phyloP scores from a whole-genome alignment of 2,329 filamentous ascomycete species.

The Fusarium bactridioides region DNA sequence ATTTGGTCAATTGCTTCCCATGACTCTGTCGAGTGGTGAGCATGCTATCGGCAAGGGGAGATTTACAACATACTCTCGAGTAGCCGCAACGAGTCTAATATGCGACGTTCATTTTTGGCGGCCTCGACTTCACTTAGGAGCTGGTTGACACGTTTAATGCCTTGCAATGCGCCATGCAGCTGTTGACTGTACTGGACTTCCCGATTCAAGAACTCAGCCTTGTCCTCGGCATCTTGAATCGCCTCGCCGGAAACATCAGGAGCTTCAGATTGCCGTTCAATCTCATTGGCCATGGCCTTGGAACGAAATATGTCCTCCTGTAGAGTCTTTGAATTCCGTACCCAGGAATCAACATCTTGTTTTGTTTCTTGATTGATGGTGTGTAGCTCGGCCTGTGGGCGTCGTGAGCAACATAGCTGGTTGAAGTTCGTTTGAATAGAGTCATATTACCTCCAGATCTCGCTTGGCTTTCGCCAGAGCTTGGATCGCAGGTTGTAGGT shows the following conservation, averaged over 20 bases:
- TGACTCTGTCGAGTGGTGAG: constrained; percentile 53
- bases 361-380: constrained; percentile 78
- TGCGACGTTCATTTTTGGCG: constrained; percentile 60
- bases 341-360: constrained; percentile 85
- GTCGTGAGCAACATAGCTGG: constrained; percentile 29
- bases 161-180: constrained; percentile 58
- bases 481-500: constrained; percentile 51
- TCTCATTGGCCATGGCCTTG: constrained; percentile 79
- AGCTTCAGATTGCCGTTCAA: constrained; percentile 78
- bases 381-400: constrained; percentile 68
- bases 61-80: constrained; percentile 58
- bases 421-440: neutral
- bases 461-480: constrained; percentile 48
- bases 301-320: constrained; percentile 87
- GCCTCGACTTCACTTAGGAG: constrained; percentile 69
- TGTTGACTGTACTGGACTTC: constrained; percentile 68
- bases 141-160: constrained; percentile 65
- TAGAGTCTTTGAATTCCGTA: constrained; percentile 81
- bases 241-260: constrained; percentile 62
- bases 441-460: constrained; percentile 49
- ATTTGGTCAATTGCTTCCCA: constrained; percentile 67
- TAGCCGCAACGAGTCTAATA: constrained; percentile 64
- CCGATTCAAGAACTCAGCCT: constrained; percentile 62
- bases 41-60: neutral
- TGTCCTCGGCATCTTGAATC: constrained; percentile 61